These are phyloP conservation scores for Clarireedia hainanense DNA, from an alignment of 2,329 filamentous ascomycete species.

Conservation along the genomic window DNA sequence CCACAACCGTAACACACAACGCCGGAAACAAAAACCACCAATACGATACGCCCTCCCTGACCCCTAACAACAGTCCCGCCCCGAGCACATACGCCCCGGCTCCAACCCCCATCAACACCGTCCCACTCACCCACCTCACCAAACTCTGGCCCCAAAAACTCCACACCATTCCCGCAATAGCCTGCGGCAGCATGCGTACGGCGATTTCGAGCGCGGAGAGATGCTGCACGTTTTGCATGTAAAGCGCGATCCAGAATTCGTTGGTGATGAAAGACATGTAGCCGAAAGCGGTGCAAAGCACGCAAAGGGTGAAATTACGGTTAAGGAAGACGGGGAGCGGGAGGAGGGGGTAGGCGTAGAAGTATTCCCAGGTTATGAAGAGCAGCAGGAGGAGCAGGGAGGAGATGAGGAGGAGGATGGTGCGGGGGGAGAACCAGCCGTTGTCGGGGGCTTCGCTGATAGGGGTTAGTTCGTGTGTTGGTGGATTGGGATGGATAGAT, in stretches of 20 bases:
- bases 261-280: conserved; percentile 55
- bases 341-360: conserved; percentile 42
- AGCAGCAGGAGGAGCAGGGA: conserved; percentile 46
- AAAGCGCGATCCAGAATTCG: conserved; percentile 57
- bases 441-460: conserved; percentile 34
- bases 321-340: conserved; percentile 51
- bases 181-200: conserved; percentile 57
- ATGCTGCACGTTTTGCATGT: conserved; percentile 50
- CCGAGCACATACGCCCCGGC: conserved; percentile 34
- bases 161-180: conserved; percentile 52
- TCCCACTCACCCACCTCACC: conserved; percentile 57
- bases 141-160: conserved; percentile 56
- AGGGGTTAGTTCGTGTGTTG: neutral
- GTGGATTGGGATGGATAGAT: neutral
- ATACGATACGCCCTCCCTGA: conserved; percentile 47
- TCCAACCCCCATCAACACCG: conserved; percentile 45
- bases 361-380: conserved; percentile 57
- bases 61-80: conserved; percentile 47
- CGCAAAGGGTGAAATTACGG: conserved; percentile 50
- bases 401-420: conserved; percentile 53
- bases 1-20: conserved; percentile 52
- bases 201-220: conserved; percentile 45
- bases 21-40: conserved; percentile 60
- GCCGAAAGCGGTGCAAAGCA: conserved; percentile 45
- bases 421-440: conserved; percentile 55